Conservation (phyloP, 148 eudicot genomes). For the Cornus kousa region DNA sequence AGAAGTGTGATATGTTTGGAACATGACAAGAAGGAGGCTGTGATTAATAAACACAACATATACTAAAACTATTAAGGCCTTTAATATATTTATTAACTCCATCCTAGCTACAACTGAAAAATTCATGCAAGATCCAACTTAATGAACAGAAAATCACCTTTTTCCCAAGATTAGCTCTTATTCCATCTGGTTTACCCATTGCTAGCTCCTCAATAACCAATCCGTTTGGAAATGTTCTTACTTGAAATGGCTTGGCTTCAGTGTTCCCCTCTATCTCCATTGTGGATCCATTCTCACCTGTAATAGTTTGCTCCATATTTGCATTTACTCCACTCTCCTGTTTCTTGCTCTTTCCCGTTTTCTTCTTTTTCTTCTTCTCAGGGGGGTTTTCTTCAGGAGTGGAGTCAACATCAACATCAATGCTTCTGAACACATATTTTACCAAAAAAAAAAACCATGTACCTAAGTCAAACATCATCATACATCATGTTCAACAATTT, state of each 20-base stretch:
- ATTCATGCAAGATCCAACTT: not conserved
- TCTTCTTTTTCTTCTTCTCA: constrained; percentile 50
- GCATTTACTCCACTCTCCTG: constrained; percentile 34
- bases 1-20: too few relatives aligned
- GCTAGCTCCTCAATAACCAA: constrained; percentile 47
- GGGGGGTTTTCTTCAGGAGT: constrained; percentile 17
- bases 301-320: constrained; percentile 19
- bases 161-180: constrained; percentile 46
- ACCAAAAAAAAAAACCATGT: not conserved
- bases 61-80: not conserved
- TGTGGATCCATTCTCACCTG: constrained; percentile 24
- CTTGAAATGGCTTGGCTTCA: constrained; percentile 51
- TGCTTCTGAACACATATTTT: constrained; percentile 16
- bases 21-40: too few relatives aligned
- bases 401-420: not conserved
- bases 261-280: constrained; percentile 30
- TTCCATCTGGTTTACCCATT: constrained; percentile 57
- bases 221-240: constrained; percentile 58
- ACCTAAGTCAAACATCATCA: not conserved
- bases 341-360: constrained; percentile 55
- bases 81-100: too few relatives aligned
- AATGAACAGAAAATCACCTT: constrained; percentile 24
- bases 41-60: too few relatives aligned
- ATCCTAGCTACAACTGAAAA: not conserved
- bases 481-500: not conserved